phyloP scores from a whole-genome alignment of 208 protist genomes.

The Angomonas deanei region DNA sequence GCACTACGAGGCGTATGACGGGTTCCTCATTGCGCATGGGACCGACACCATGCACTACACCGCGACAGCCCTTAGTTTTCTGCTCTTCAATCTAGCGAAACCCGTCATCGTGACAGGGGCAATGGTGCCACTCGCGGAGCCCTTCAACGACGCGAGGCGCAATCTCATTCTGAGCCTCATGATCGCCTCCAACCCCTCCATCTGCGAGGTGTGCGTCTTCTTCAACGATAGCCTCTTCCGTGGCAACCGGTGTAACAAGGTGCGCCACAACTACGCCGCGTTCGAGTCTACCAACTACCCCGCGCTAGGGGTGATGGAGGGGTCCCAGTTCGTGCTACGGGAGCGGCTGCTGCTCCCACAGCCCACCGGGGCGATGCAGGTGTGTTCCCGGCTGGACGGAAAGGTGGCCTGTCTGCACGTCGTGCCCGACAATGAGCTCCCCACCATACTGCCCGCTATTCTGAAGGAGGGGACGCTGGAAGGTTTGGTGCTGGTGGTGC shows the following conservation, averaged over 20 bases:
- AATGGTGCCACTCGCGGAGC: constrained; percentile 87
- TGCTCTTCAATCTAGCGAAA: constrained; percentile 95
- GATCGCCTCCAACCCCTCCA: constrained; percentile 69
- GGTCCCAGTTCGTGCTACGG: constrained; percentile 43
- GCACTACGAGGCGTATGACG: constrained; percentile 92
- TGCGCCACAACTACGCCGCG: constrained; percentile 77
- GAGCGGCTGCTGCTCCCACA: constrained; percentile 47
- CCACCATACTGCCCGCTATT: constrained; percentile 32
- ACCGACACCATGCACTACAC: constrained; percentile 98
- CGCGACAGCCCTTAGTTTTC: constrained; percentile 93
- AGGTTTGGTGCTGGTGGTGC: constrained; percentile 42
- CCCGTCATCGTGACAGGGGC: constrained; percentile 95
- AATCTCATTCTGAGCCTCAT: constrained; percentile 86
- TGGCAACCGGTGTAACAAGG: constrained; percentile 91
- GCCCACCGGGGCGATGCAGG: constrained; percentile 34
- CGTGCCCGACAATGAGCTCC: constrained; percentile 41
- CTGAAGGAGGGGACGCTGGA: constrained; percentile 22
- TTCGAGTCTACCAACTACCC: constrained; percentile 89
- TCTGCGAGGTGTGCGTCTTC: constrained; percentile 94
- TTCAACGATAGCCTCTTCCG: constrained; percentile 92
- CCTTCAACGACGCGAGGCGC: constrained; percentile 84
- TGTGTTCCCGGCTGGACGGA: constrained; percentile 45
- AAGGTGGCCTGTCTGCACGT: constrained; percentile 38
- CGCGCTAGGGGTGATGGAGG: constrained; percentile 82
- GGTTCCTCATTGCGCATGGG: constrained; percentile 95